These are phyloP conservation scores for Sphagnum magellanicum DNA, from an alignment of 228 moss, liverwort and hornwort species.

Conservation along the genomic window DNA sequence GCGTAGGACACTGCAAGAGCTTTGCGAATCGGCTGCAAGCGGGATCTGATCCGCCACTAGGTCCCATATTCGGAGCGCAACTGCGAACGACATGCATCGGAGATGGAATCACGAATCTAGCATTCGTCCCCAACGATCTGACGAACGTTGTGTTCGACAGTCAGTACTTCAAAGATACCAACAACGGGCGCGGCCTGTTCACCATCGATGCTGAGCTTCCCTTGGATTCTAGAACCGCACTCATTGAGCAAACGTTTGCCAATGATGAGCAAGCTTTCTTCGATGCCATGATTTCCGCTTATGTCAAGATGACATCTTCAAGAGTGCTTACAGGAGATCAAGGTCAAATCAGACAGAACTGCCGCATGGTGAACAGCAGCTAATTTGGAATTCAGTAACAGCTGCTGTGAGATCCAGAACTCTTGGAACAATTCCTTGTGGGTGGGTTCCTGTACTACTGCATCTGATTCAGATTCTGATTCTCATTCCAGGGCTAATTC, in stretches of 20 bases:
- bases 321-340: slow-evolving; percentile 21
- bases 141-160: slow-evolving; percentile 71
- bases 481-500: too few relatives aligned
- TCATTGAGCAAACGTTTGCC: slow-evolving; percentile 22
- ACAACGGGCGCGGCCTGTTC: slow-evolving; percentile 56
- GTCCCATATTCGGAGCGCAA: slow-evolving; percentile 27
- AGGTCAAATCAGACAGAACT: slow-evolving; percentile 34
- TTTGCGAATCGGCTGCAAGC: slow-evolving; percentile 46
- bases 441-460: too few relatives aligned
- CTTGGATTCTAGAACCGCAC: slow-evolving; percentile 14
- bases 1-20: slow-evolving; percentile 70
- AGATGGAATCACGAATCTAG: slow-evolving; percentile 26
- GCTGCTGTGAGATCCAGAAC: too few relatives aligned
- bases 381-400: too few relatives aligned
- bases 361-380: slow-evolving; percentile 22
- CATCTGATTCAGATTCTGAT: too few relatives aligned
- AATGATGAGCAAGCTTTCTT: slow-evolving; percentile 24
- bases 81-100: slow-evolving; percentile 41
- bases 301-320: slow-evolving; percentile 22
- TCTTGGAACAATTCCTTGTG: too few relatives aligned
- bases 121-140: slow-evolving; percentile 42
- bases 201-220: slow-evolving; percentile 45
- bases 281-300: slow-evolving; percentile 23
- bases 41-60: slow-evolving; percentile 12
- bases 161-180: slow-evolving; percentile 55